Conservation (phyloP, 163 green algal species). For the Scenedesmus sp. region DNA sequence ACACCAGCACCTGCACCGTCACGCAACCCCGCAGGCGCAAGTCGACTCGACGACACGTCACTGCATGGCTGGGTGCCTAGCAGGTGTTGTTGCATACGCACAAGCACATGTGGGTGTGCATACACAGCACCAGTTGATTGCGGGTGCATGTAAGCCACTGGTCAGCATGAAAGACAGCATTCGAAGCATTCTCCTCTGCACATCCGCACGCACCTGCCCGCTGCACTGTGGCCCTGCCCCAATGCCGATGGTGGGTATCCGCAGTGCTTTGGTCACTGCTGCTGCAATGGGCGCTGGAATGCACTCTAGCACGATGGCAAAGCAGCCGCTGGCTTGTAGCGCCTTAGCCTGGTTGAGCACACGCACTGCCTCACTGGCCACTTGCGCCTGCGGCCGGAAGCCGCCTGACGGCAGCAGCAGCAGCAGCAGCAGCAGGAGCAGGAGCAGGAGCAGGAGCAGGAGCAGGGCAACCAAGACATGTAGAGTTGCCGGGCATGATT, state of each 20-base stretch:
- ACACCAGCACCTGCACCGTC: slow-evolving; percentile 95
- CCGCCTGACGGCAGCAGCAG: slow-evolving; percentile 66
- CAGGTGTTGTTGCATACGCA: no score
- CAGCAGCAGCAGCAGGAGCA: not conserved
- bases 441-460: no score
- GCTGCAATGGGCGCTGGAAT: slow-evolving; percentile 92
- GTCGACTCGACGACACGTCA: no score
- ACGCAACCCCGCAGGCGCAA: no score
- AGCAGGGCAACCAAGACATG: no score
- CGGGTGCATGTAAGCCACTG: no score
- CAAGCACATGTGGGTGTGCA: no score
- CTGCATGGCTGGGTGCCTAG: no score
- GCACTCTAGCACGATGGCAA: slow-evolving; percentile 97
- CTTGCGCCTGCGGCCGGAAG: slow-evolving; percentile 91
- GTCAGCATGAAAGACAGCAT: no score
- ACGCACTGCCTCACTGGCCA: slow-evolving; percentile 68
- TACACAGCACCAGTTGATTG: no score
- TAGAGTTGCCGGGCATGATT: no score
- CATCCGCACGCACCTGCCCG: slow-evolving; percentile 82
- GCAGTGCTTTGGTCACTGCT: slow-evolving; percentile 86
- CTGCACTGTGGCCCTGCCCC: slow-evolving; percentile 88
- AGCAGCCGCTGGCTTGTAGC: slow-evolving; percentile 92
- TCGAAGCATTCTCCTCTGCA: not conserved
- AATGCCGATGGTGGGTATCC: slow-evolving; percentile 99
- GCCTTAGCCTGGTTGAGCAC: slow-evolving; percentile 83